Evolutionary conservation across 2,329 filamentous ascomycete genomes (phyloP).

Genomic region (Colletotrichum sidae): DNA sequence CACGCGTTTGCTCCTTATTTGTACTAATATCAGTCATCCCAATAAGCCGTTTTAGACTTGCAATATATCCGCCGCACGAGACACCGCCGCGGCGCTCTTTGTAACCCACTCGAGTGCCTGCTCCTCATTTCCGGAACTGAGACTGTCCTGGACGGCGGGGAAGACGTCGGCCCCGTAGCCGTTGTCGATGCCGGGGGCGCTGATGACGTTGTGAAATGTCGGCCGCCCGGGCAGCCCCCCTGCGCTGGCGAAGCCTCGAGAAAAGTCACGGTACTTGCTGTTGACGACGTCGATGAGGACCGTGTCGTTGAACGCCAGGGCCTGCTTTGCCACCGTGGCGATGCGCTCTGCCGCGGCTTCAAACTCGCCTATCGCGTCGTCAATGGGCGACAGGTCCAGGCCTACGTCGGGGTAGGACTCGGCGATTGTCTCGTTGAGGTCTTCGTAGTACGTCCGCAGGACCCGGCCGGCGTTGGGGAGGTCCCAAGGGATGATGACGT

Average conservation of each 20-base stretch:
- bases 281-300: constrained; percentile 20
- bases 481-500: constrained; percentile 31
- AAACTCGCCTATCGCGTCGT: constrained; percentile 17
- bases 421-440: constrained; percentile 25
- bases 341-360: constrained; percentile 23
- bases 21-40: not conserved
- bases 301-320: constrained; percentile 25
- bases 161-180: constrained; percentile 29
- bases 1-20: not conserved
- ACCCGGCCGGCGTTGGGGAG: constrained; percentile 28
- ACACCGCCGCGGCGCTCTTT: constrained; percentile 27
- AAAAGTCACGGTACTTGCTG: constrained; percentile 32
- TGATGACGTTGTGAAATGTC: constrained; percentile 31
- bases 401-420: constrained; percentile 5
- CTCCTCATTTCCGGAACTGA: constrained; percentile 12
- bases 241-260: constrained; percentile 28
- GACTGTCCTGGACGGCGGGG: constrained; percentile 29
- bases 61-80: constrained; percentile 13
- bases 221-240: constrained; percentile 24
- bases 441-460: constrained; percentile 27
- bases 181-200: constrained; percentile 24
- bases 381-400: constrained; percentile 21
- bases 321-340: constrained; percentile 19
- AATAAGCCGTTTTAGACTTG: not conserved
- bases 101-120: constrained; percentile 20